A percentile compares a stretch with the other conserved stretches of the same genome.
phyloP scores from a whole-genome alignment of 169 alveolate species.

The Cryptosporidium parvum region DNA sequence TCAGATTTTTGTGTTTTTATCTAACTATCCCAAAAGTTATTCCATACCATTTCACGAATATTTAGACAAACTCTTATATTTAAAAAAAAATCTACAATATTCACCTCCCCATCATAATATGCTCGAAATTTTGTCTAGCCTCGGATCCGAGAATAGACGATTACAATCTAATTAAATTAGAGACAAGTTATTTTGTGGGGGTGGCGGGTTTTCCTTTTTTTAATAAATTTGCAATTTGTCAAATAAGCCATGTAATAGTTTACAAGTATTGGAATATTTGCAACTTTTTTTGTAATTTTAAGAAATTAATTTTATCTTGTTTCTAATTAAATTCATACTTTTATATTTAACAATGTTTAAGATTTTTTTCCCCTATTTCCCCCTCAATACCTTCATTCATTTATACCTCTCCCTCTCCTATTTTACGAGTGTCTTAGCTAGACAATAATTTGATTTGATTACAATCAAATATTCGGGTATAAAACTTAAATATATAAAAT shows the following conservation, averaged over 20 bases:
- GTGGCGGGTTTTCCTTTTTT: not conserved
- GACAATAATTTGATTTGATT: not conserved
- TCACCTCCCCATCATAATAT: not conserved
- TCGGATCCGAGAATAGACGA: slow-evolving; percentile 4
- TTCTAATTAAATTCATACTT: too few relatives aligned
- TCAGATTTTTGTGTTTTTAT: not conserved
- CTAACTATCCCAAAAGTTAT: not conserved
- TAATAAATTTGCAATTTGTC: too few relatives aligned
- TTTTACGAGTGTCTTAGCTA: not conserved
- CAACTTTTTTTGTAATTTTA: too few relatives aligned
- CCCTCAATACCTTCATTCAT: too few relatives aligned
- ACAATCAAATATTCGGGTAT: too few relatives aligned
- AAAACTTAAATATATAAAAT: too few relatives aligned
- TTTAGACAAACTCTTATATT: not conserved
- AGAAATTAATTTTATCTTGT: too few relatives aligned
- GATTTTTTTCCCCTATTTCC: too few relatives aligned
- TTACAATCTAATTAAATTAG: slow-evolving; percentile 1
- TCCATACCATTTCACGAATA: slow-evolving; percentile 6
- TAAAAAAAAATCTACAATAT: not conserved
- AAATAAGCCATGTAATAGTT: too few relatives aligned
- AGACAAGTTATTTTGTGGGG: slow-evolving; percentile 8
- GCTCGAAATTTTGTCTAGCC: slow-evolving; percentile 17
- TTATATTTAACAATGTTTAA: too few relatives aligned
- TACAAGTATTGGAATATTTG: too few relatives aligned
- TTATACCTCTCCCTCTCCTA: not conserved